phyloP scores from a whole-genome alignment of 257 asterid genomes.

The Solanum sejunctum region DNA sequence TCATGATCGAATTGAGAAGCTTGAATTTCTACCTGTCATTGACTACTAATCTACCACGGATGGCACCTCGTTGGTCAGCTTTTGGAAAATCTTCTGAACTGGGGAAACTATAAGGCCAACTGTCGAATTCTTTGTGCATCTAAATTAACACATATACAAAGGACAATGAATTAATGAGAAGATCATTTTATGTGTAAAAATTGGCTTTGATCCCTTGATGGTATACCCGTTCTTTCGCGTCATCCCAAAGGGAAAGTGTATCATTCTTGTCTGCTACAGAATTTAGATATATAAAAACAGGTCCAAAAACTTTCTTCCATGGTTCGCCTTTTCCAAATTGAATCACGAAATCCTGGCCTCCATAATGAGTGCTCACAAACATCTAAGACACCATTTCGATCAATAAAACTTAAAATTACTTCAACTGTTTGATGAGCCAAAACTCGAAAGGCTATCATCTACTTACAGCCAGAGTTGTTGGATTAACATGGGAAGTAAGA shows the following conservation, averaged over 20 bases:
- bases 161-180: neutral
- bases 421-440: neutral
- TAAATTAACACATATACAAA: neutral
- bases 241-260: constrained; percentile 26
- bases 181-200: neutral
- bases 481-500: constrained; percentile 91
- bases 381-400: constrained; percentile 8
- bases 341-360: constrained; percentile 35
- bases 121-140: constrained; percentile 29
- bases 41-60: constrained; percentile 52
- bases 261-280: constrained; percentile 10
- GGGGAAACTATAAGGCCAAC: constrained; percentile 85
- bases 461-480: constrained; percentile 63
- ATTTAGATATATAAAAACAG: constrained; percentile 40
- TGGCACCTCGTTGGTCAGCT: constrained; percentile 50
- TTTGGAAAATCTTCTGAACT: constrained; percentile 59
- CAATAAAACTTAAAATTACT: neutral
- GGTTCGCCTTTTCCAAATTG: constrained; percentile 25
- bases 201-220: neutral
- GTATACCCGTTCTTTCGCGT: constrained; percentile 39
- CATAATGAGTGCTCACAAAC: constrained; percentile 50
- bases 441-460: neutral
- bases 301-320: constrained; percentile 57
- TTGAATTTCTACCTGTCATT: constrained; percentile 45
- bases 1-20: neutral